Evolutionary conservation across 805 yeast genomes (phyloP), one percentile per base, ranked within the genome.

Genomic region (Wickerhamiella brachini): DNA sequence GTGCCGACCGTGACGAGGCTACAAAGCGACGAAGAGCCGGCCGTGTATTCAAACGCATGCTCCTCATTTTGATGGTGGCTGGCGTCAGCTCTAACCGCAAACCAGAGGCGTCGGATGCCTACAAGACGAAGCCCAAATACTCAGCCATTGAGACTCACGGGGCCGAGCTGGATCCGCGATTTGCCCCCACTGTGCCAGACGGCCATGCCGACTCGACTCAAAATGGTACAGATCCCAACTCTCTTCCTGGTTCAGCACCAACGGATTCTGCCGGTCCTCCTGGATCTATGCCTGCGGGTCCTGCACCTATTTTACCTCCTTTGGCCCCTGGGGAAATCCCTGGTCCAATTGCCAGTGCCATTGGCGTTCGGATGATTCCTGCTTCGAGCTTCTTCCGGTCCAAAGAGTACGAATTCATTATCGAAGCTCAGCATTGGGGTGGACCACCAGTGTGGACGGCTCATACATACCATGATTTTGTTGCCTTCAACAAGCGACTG

Each of bases 1-100:
- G 89, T 23, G 77, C 77, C 43, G 95, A 86, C 57, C 71, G 96
- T 31, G 82, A 80, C 15, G 86, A 83, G 54, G 69, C 77, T n/a
- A 78, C 87, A 2, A 82, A 93, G 60, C 71, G 87, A 29, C 75
- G 77, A 58, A 77, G 83, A 56, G 66, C 81, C 46, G 79, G 79
- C 21, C 66, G 69, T 52, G 83, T 83, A 58, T 52, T 86, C n/a
- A 71, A 78, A 45, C 75, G 81, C 42, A 69, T 85, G 48, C 64
- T 88, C 18, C 65, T 84, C 24, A 69, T 87, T 60, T 71, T 86
- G 55, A 84, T 79, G 67, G 85, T 85, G 58, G 81, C 95, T 0
- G 83, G 88, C 37, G 62, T 89, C 15, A 78, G 80, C 5, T 77
- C 89, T 2, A 63, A 68, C 0, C 71, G 78, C 51, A 90, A 84